phyloP scores from a whole-genome alignment of 257 asterid genomes.

The Thymus mandschuricus region DNA sequence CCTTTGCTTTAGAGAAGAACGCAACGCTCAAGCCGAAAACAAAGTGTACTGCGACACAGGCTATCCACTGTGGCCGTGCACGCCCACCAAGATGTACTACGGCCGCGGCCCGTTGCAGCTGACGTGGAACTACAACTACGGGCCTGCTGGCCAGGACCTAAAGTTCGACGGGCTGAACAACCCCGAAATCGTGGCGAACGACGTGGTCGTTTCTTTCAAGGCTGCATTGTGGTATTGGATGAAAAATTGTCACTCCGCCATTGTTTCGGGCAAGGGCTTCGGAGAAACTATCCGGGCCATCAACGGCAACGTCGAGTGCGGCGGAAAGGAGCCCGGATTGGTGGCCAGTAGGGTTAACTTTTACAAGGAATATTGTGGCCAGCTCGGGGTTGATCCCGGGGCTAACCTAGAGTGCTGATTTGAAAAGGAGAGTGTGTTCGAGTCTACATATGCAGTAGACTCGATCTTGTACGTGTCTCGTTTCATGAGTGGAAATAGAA shows the following conservation, averaged over 20 bases:
- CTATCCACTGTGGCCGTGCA: constrained; percentile 47
- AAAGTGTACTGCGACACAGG: constrained; percentile 31
- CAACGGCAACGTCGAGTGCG: constrained; percentile 50
- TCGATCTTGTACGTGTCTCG: too few relatives aligned
- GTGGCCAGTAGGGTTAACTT: constrained; percentile 45
- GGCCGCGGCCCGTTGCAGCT: constrained; percentile 64
- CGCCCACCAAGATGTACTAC: constrained; percentile 32
- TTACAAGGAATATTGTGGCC: constrained; percentile 39
- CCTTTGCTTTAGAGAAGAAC: too few relatives aligned
- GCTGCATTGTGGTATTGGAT: constrained; percentile 61
- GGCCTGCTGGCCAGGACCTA: constrained; percentile 47
- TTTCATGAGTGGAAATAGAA: too few relatives aligned
- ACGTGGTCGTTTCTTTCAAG: constrained; percentile 44
- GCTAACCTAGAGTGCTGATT: constrained; percentile 42
- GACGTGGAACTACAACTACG: constrained; percentile 67
- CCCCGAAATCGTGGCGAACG: constrained; percentile 46
- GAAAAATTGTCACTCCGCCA: constrained; percentile 38
- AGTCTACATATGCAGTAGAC: neutral
- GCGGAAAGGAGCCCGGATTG: constrained; percentile 38
- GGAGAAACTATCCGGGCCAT: constrained; percentile 56
- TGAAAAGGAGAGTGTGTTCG: neutral
- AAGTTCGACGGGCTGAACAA: constrained; percentile 47
- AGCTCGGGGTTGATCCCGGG: constrained; percentile 52
- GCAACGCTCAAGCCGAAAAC: neutral
- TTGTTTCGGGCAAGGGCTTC: constrained; percentile 48